Base-by-base conservation (phyloP, 441 rosid genomes). In the Metrosideros polymorpha region DNA sequence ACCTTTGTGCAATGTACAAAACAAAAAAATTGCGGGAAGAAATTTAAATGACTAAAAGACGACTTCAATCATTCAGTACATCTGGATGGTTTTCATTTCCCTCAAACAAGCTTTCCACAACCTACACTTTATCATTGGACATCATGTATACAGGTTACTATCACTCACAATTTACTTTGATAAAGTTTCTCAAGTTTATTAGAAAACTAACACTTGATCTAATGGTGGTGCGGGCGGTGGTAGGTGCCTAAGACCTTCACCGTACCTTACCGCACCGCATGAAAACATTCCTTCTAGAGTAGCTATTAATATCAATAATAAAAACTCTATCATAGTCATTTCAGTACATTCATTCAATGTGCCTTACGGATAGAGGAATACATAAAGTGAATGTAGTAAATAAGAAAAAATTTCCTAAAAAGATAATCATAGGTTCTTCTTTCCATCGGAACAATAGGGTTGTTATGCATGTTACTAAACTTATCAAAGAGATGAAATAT, bases 401-500 rank as follows among this genome's bases (percentile, higher is more conserved):
- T 25, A 55, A 55, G 5, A 55, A 27, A 52, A 4, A 56, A 56
- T 25, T 55, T 56, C 30, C 1, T 56, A 0, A 27, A 56, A 27
- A 5, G 13, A 56, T 25, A 10, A 56, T 25, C 29, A 10, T 56
- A 12, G 15, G 14, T 27, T 55, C 29, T 10, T 56, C 6, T 56
- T 27, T 27, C 29, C 6, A 56, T 56, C 7, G 5, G 6, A 56
- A 56, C 61, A 56, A 56, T 56, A n/a, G 14, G n/a, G 14, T 0
- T 56, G 3, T 27, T 27, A 12, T 56, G 29, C 30, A 10, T 25
- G 61, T 27, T 56, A 56, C 30, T 56, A 27, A 56, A 86, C 84
- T 88, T 86, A 83, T 55, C 45, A 79, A 85, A 82, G 55, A 88
- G 43, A 85, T 61, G n/a, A 85, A 77, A 84, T 84, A 87, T 32